Percentiles rank a stretch among this genome's conserved stretches.
Evolutionary conservation across 2,329 filamentous ascomycete species (phyloP).

Genomic region (Neofusicoccum cordaticola): DNA sequence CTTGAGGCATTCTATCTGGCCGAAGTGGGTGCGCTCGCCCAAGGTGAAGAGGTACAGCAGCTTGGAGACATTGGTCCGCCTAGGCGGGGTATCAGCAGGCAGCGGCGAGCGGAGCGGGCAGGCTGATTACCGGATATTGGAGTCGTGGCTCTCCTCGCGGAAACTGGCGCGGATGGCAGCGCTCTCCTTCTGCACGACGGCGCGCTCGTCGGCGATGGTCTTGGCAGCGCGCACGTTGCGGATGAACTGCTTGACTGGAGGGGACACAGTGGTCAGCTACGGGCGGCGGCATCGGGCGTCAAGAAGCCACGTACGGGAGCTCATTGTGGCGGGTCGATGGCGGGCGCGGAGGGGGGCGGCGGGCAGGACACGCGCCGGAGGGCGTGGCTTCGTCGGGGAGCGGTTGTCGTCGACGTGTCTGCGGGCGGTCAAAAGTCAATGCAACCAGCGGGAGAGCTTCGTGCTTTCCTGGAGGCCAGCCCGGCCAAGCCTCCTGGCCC

Average conservation of each 20-base stretch:
- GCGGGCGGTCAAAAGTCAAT: not conserved
- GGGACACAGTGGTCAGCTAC: conserved; percentile 19
- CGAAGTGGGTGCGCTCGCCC: conserved; percentile 95
- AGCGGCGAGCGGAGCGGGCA: conserved; percentile 16
- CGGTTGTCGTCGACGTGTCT: not conserved
- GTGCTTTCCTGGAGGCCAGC: not conserved
- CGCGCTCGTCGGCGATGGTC: conserved; percentile 97
- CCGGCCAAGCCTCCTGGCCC: conserved; percentile 8
- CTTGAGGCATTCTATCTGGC: conserved; percentile 98
- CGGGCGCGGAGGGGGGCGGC: conserved; percentile 23
- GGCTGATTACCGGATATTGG: conserved; percentile 71
- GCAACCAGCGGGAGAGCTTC: conserved; percentile 9
- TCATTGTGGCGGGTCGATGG: conserved; percentile 54
- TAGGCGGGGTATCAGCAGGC: conserved; percentile 39
- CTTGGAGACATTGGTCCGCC: conserved; percentile 98
- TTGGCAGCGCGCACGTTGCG: conserved; percentile 98
- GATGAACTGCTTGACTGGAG: conserved; percentile 96
- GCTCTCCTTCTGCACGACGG: conserved; percentile 98
- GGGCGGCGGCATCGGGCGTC: conserved; percentile 23
- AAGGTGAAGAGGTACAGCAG: conserved; percentile 97
- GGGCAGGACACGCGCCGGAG: not conserved
- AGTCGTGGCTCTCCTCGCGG: conserved; percentile 92
- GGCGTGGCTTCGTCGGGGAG: not conserved
- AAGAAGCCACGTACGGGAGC: conserved; percentile 51
- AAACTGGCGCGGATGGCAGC: conserved; percentile 97